Base-by-base conservation (phyloP, 2,329 filamentous ascomycete genomes). In the Zymoseptoria passerinii region DNA sequence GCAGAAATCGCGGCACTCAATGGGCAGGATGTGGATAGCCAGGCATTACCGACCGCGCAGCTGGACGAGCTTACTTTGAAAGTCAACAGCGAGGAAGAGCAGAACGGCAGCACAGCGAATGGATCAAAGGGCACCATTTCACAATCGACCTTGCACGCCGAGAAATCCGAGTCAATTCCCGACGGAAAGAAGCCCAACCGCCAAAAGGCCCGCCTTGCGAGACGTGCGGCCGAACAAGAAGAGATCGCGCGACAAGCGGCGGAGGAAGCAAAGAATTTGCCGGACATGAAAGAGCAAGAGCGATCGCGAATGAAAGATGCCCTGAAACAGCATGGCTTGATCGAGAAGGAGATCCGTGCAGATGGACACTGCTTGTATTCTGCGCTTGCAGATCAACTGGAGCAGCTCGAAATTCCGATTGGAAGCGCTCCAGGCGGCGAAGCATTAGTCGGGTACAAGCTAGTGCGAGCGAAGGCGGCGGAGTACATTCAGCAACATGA, bases 361-460 rank as follows among this genome's bases (percentile, higher is more conserved):
- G 92, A 99, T 74, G 94, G 94, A 0, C 94, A 99, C 75, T 99
- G 94, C 71, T 78, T 99, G 16, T 99, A 97, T 75, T 88, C 90
- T 16, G 91, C 94, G 0, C 82, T 97, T 54, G 92, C 92, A 27
- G 90, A 94, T 72, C 91, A 96, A 74, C 79, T 96, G 55, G 76
- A 69, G n/a, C 68, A 72, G 52, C 56, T 72, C 19, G 61, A 66
- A 1, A 76, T 85, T 13, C 68, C 79, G 1, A 67, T 85, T 1
- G 69, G 68, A 13, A 52, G 64, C 7, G 62, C 58, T 9, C 60
- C 59, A 10, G 54, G 51, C 13, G 60, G 57, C 40, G 52, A 61
- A 44, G 59, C 59, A 23, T 52, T 52, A 19, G 40, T 65, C 19
- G 64, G 63, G 35, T 96, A 95, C 71, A 85, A 82, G 67, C 74